Percentiles rank a stretch among this genome's conserved stretches.
Evolutionary conservation across 805 yeast species (phyloP).

Genomic region (Cyberlindnera nakhonratchasimensis): DNA sequence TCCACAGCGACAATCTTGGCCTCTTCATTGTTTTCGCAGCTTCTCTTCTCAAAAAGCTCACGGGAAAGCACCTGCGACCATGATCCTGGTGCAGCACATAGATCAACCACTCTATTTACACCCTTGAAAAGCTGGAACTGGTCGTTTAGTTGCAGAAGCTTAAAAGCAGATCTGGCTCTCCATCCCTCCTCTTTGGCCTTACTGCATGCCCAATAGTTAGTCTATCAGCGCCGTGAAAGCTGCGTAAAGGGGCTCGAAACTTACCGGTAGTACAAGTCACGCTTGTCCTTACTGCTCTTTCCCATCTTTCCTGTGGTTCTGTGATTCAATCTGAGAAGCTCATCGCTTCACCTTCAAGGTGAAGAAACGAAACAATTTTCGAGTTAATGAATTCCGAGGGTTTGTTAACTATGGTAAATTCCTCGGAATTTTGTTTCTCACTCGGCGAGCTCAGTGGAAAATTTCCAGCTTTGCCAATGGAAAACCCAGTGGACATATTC

Average conservation of each 20-base stretch:
- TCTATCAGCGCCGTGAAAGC: background rate
- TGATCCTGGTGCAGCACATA: constrained; percentile 96
- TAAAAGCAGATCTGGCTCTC: constrained; percentile 96
- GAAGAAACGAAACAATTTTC: constrained; percentile 3
- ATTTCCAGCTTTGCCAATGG: background rate
- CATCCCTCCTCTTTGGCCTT: constrained; percentile 97
- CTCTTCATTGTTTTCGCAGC: constrained; percentile 30
- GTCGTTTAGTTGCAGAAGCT: constrained; percentile 84
- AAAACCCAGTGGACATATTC: no score
- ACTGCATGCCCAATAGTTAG: constrained; percentile 34
- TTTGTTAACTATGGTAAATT: no score
- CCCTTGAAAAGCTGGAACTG: constrained; percentile 75
- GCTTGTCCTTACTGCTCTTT: constrained; percentile 88
- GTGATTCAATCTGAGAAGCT: no score
- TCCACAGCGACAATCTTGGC: constrained; percentile 92
- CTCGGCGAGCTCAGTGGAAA: no score
- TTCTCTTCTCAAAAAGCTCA: constrained; percentile 49
- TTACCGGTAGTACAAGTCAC: constrained; percentile 74
- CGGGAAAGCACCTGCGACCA: constrained; percentile 95
- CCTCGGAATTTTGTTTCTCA: no score
- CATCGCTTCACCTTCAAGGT: background rate
- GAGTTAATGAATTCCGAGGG: background rate
- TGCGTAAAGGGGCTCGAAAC: constrained; percentile 6
- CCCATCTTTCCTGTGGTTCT: constrained; percentile 58
- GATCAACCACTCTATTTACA: constrained; percentile 82